Percentiles rank a stretch among this genome's conserved stretches.
These are phyloP conservation scores for Apiotrichum sp. DNA, from an alignment of 1,284 basidiomycete genomes.

Conservation along the genomic window DNA sequence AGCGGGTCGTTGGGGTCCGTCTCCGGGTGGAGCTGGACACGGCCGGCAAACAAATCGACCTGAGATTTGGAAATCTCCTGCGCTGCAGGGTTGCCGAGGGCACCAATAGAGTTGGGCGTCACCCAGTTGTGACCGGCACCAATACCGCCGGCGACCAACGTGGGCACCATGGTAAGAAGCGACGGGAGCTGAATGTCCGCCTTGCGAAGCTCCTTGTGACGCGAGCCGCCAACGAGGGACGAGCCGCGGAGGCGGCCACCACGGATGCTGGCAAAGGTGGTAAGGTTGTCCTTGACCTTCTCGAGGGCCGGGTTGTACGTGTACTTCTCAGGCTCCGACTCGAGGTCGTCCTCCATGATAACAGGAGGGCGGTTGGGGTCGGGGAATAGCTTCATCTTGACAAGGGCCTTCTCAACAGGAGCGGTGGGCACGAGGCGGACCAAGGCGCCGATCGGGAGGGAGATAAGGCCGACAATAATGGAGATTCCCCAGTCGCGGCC, in stretches of 20 bases:
- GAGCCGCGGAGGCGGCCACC: conserved; percentile 67
- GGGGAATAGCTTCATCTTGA: conserved; percentile 59
- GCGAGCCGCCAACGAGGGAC: conserved; percentile 71
- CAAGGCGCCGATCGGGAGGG: conserved; percentile 79
- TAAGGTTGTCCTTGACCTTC: conserved; percentile 76
- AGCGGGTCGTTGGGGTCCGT: conserved; percentile 53
- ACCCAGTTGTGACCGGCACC: conserved; percentile 57
- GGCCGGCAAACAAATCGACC: conserved; percentile 53
- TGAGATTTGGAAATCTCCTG: conserved; percentile 37
- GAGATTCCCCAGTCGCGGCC: conserved; percentile 91
- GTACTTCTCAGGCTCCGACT: conserved; percentile 53
- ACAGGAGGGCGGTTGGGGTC: conserved; percentile 65
- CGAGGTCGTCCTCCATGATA: conserved; percentile 51
- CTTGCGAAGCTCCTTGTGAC: conserved; percentile 55
- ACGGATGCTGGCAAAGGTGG: conserved; percentile 70
- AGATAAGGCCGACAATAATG: conserved; percentile 69
- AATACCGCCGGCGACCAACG: conserved; percentile 74
- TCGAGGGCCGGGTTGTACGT: conserved; percentile 48
- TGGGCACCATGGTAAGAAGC: conserved; percentile 81
- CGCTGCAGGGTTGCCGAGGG: conserved; percentile 31
- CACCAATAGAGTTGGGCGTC: conserved; percentile 16
- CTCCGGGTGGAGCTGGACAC: conserved; percentile 77
- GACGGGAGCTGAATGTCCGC: conserved; percentile 53
- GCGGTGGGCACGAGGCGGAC: conserved; percentile 75
- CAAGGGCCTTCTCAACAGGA: conserved; percentile 68